phyloP scores from a whole-genome alignment of 208 protist genomes.

The Trypanosoma brucei region DNA sequence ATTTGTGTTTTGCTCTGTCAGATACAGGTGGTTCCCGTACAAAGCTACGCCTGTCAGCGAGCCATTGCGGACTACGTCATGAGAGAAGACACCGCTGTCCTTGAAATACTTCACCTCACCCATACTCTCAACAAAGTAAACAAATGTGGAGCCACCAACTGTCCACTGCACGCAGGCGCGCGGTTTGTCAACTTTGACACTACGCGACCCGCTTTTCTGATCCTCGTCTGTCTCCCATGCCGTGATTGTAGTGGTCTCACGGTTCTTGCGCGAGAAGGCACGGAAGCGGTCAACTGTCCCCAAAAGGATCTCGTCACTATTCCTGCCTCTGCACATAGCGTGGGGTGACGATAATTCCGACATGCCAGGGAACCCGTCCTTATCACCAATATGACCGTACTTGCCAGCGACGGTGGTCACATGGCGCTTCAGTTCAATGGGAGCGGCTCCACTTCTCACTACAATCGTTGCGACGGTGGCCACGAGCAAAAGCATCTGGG shows the following conservation, averaged over 20 bases:
- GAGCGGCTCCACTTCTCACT: not conserved
- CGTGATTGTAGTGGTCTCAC: slow-evolving; percentile 25
- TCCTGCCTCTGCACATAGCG: slow-evolving; percentile 31
- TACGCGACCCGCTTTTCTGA: not conserved
- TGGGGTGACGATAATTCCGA: slow-evolving; percentile 32
- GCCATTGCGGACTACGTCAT: not conserved
- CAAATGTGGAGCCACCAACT: not conserved
- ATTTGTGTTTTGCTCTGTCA: slow-evolving; percentile 15
- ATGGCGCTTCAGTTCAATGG: slow-evolving; percentile 19
- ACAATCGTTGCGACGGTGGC: slow-evolving; percentile 10
- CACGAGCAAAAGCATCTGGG: not conserved
- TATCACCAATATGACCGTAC: not conserved
- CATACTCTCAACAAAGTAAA: slow-evolving; percentile 24
- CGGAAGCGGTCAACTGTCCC: slow-evolving; percentile 30
- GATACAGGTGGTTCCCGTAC: slow-evolving; percentile 25
- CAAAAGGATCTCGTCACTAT: slow-evolving; percentile 32
- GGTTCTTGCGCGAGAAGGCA: slow-evolving; percentile 30
- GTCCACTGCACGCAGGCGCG: not conserved
- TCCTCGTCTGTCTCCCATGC: not conserved
- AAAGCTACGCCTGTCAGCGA: slow-evolving; percentile 28
- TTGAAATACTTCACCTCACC: slow-evolving; percentile 15
- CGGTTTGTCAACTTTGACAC: slow-evolving; percentile 9
- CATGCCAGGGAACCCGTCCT: slow-evolving; percentile 26
- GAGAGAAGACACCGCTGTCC: slow-evolving; percentile 3
- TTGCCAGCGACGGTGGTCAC: slow-evolving; percentile 37